Base-by-base conservation (phyloP, 2,329 filamentous ascomycete genomes). In the Conoideocrella luteorostrata region DNA sequence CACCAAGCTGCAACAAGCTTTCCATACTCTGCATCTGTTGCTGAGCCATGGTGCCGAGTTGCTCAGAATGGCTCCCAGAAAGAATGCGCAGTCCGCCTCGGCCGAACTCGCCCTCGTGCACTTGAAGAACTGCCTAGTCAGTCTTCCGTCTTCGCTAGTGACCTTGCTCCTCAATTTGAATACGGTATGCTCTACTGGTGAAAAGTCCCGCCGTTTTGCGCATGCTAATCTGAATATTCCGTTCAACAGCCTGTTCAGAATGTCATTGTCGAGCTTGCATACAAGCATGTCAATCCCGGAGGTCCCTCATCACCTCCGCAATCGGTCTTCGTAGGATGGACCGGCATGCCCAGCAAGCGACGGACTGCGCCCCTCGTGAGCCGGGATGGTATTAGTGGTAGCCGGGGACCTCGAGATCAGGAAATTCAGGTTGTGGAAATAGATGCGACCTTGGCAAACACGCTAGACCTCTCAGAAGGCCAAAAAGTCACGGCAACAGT, bases 291-390 rank as follows among this genome's bases (percentile, higher is more conserved):
- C 32, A 69, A 75, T 18, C 62, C 77, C 32, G 60, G 56, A 36
- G 43, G 72, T 44, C 69, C 72, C 51, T 57, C 69, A 21, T 60
- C 69, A 6, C 65, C 69, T 42, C 78, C 80, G 54, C 78, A 76
- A 57, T 94, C 87, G 38, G 74, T 94, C 55, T 98, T 86, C 61
- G 74, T 95, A 47, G 93, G 93, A 62, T 98, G 93, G 93, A 96
- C 93, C 10, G 93, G 93, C 55, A 94, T 98, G 88, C 86, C 89
- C 52, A 96, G 90, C 71, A 94, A 90, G 74, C 81, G 87, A 58
- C 86, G 82, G 62, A 70, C 86, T 53, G 79, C 82, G 11, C 78
- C 87, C 1, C 75, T 90, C 22, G 80, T 93, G 22, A 76, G 79
- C 45, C 80, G 84, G 52, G 86, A 93, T 58, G 85, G 87, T 1